phyloP scores from a whole-genome alignment of 2,329 filamentous ascomycete species.

The Claviceps digitariae region DNA sequence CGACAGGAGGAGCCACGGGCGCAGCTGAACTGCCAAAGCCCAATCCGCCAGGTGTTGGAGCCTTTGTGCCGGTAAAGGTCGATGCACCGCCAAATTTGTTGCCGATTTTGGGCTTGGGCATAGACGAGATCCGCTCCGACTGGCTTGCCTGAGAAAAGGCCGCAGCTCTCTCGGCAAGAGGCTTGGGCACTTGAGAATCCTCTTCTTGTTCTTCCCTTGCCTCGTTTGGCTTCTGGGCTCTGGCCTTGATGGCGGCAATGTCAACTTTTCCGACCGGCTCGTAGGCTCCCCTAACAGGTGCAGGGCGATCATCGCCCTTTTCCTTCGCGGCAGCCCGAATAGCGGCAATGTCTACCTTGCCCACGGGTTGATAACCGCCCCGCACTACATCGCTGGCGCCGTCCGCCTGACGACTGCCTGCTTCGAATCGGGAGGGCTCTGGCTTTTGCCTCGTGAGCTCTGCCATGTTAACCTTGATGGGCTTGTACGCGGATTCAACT shows the following conservation, averaged over 20 bases:
- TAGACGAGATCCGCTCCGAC: conserved; percentile 67
- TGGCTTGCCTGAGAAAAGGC: conserved; percentile 48
- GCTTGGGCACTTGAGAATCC: conserved; percentile 33
- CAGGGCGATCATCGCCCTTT: conserved; percentile 63
- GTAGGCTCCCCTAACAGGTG: conserved; percentile 81
- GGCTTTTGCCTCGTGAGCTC: conserved; percentile 64
- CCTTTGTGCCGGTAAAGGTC: conserved; percentile 76
- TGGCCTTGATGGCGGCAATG: conserved; percentile 82
- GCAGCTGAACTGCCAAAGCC: conserved; percentile 48
- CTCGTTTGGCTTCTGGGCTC: conserved; percentile 53
- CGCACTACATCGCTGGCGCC: conserved; percentile 52
- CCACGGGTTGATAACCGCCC: conserved; percentile 84
- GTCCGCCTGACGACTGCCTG: conserved; percentile 31
- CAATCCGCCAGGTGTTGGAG: conserved; percentile 60
- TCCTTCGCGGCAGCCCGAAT: conserved; percentile 64
- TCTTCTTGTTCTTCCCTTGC: conserved; percentile 17
- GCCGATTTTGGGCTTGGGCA: conserved; percentile 90
- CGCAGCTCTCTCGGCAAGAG: conserved; percentile 61
- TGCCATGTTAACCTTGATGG: conserved; percentile 87
- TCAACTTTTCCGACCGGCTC: conserved; percentile 95
- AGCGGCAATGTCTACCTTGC: conserved; percentile 93
- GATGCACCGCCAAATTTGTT: conserved; percentile 69
- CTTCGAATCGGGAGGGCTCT: conserved; percentile 48
- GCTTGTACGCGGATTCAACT: conserved; percentile 83
- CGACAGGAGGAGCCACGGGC: conserved; percentile 47